Conservation (phyloP, 23 red algal genomes). For the Gracilaria caudata region DNA sequence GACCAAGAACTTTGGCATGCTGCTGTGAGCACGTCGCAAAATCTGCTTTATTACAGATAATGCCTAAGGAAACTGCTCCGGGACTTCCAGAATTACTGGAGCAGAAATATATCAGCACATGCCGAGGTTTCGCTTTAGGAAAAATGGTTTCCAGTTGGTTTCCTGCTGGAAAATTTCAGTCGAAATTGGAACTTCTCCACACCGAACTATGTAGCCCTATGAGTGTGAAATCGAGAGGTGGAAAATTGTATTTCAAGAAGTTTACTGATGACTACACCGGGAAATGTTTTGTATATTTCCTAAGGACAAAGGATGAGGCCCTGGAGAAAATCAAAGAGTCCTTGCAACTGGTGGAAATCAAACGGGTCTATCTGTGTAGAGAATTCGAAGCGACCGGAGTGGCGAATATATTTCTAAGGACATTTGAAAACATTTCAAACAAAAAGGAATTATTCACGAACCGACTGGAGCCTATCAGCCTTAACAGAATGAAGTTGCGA, state of each 20-base stretch:
- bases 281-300: slow-evolving; percentile 13
- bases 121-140: neutral
- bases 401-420: slow-evolving; percentile 27
- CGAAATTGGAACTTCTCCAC: slow-evolving; percentile 36
- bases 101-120: slow-evolving; percentile 15
- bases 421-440: slow-evolving; percentile 13
- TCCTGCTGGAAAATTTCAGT: slow-evolving; percentile 6
- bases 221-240: slow-evolving; percentile 1
- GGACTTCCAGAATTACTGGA: neutral
- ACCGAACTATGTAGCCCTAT: slow-evolving; percentile 49
- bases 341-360: slow-evolving; percentile 16
- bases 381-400: slow-evolving; percentile 14
- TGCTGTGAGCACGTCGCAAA: neutral
- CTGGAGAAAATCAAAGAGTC: neutral
- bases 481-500: slow-evolving; percentile 42
- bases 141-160: neutral
- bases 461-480: slow-evolving; percentile 22
- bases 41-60: neutral
- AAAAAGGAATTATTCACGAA: slow-evolving; percentile 44
- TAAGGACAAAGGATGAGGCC: slow-evolving; percentile 27
- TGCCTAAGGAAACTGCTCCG: neutral
- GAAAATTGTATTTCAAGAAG: slow-evolving; percentile 28
- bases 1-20: slow-evolving; percentile 14
- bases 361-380: slow-evolving; percentile 11
- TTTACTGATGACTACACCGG: slow-evolving; percentile 40